phyloP scores from a whole-genome alignment of 2,329 filamentous ascomycete species.

The Aspergillus eucalypticola region DNA sequence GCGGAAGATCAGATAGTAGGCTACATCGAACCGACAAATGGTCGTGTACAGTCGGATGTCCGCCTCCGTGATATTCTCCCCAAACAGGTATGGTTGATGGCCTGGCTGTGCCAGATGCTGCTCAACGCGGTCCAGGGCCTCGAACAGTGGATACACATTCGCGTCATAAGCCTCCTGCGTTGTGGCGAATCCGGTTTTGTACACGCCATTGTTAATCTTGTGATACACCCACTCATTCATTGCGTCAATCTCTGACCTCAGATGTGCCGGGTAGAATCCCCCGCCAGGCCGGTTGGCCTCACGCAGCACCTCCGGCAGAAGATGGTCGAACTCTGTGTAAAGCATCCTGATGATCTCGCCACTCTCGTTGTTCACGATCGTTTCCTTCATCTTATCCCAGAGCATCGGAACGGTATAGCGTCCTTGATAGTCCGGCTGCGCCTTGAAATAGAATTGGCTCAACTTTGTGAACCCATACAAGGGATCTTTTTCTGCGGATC shows the following conservation, averaged over 20 bases:
- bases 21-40: conserved; percentile 66
- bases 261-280: conserved; percentile 64
- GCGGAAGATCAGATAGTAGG: conserved; percentile 82
- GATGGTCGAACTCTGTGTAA: conserved; percentile 70
- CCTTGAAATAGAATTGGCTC: conserved; percentile 72
- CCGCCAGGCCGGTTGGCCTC: conserved; percentile 54
- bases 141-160: conserved; percentile 69
- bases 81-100: conserved; percentile 69
- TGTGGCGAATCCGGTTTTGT: conserved; percentile 71
- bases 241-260: conserved; percentile 68
- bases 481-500: conserved; percentile 63
- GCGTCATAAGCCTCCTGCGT: conserved; percentile 75
- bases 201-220: conserved; percentile 57
- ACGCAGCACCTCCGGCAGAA: conserved; percentile 59
- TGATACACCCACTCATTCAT: conserved; percentile 76
- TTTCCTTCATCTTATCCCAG: conserved; percentile 73
- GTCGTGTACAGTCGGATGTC: conserved; percentile 73
- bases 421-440: conserved; percentile 66
- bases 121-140: conserved; percentile 71
- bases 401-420: conserved; percentile 81
- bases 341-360: conserved; percentile 86
- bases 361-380: conserved; percentile 85
- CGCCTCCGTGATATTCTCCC: conserved; percentile 71
- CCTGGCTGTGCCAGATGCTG: conserved; percentile 57
- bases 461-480: conserved; percentile 70